Evolutionary conservation across 805 yeast species (phyloP), one percentile per base, ranked within the genome.

Genomic region (Wickerhamiella azymoides): DNA sequence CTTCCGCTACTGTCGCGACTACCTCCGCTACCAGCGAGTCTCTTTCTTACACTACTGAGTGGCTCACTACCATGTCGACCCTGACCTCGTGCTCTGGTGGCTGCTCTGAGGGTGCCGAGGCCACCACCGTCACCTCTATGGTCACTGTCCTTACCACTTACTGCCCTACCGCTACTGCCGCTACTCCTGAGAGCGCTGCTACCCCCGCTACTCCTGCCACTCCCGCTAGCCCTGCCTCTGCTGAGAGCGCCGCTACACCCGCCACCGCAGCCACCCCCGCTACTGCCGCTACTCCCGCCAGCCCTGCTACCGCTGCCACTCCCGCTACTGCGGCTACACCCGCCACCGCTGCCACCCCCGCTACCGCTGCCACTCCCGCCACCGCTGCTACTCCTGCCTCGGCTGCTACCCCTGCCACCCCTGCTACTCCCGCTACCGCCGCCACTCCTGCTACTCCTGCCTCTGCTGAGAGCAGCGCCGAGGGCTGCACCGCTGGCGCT

Each of bases 91-190:
- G 43, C 25, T 8, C 24, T 8, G 43, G 27, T 13, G 36, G 36
- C 27, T 40, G 43, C 43, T 18, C 21, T 17, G 16, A 35, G 11
- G 21, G n/a, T 8, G 43, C 18, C 28, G 43, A 28, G 16, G 43
- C 11, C 16, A 26, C 43, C 19, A 40, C 43, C 5, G 6, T 30
- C n/a, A 40, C 43, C 7, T 30, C 36, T 7, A 25, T 30, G 14
- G 43, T 40, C 11, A 40, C 43, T n/a, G 24, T 30, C 36, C 18
- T 35, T 10, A 40, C 43, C 3, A 40, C 43, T 19, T 40, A 40
- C 18, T 40, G 43, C 43, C 43, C 43, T 21, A 21, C 26, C 3
- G 43, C 32, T 10, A 17, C 14, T 30, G 33, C n/a, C 8, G 33
- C 14, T 13, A 30, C 33, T n/a, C 16, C 33, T 13, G 33, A 13